A percentile compares a stretch with the other conserved stretches of the same genome.
phyloP scores from a whole-genome alignment of 352 stramenopile genomes.

The Phytophthora pini region DNA sequence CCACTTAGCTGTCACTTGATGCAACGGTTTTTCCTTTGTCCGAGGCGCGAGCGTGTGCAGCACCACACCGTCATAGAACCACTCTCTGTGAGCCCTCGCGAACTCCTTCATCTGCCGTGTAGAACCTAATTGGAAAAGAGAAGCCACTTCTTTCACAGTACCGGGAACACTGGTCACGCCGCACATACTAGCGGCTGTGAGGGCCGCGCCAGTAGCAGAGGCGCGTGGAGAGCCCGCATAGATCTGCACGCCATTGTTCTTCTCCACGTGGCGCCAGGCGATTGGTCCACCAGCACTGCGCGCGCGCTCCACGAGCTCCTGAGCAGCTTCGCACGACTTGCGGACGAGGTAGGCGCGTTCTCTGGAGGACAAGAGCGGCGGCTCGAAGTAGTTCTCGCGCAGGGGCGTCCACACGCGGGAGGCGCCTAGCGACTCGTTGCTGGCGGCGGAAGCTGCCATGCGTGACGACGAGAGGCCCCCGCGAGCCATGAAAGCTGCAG shows the following conservation, averaged over 20 bases:
- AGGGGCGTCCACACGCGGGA: constrained; percentile 68
- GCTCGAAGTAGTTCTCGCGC: constrained; percentile 79
- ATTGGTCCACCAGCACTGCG: constrained; percentile 66
- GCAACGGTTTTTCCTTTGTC: constrained; percentile 78
- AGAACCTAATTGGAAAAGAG: constrained; percentile 72
- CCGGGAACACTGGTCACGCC: constrained; percentile 79
- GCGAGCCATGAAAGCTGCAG: constrained; percentile 17
- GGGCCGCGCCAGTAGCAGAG: constrained; percentile 18
- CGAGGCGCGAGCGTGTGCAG: constrained; percentile 70
- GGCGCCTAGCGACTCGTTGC: constrained; percentile 5
- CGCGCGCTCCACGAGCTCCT: constrained; percentile 80
- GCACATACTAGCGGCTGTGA: constrained; percentile 67
- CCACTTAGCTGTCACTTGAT: constrained; percentile 89
- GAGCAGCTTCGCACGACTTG: constrained; percentile 81
- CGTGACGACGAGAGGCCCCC: constrained; percentile 32
- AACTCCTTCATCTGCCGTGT: constrained; percentile 82
- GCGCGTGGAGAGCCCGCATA: constrained; percentile 67
- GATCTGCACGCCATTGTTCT: constrained; percentile 77
- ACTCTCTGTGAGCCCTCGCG: constrained; percentile 49
- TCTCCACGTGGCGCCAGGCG: constrained; percentile 80
- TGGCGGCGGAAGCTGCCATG: constrained; percentile 10
- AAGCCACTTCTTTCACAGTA: constrained; percentile 73
- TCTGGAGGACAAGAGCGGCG: constrained; percentile 66
- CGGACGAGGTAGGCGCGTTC: constrained; percentile 81
- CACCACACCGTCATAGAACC: constrained; percentile 80